Evolutionary conservation across 495 filamentous ascomycete species (phyloP), one percentile per base, ranked within the genome.

Genomic region (Amorphotheca resinae): DNA sequence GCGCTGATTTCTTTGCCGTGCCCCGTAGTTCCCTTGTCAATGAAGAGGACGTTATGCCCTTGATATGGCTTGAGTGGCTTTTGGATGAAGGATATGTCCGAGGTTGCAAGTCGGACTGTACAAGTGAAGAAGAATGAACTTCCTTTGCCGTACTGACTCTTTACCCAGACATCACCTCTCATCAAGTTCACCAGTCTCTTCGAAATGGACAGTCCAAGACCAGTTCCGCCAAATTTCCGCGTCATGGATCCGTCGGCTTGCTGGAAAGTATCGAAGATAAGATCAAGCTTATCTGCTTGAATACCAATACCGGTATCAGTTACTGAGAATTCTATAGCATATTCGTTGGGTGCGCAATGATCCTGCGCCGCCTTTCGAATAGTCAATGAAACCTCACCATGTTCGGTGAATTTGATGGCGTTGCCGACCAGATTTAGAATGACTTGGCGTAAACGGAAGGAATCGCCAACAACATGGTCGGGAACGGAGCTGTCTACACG

Each of bases 251-350:
- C 91, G 64, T 99, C 91, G 8, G 91, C 91, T 65, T 99, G 91
- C 56, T 95, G 93, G 78, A 99, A 99, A 11, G 91, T 99, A 62
- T 96, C 91, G 59, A 99, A 99, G 60, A 99, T 99, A 45, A 96
- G 65, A 59, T 95, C 87, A 20, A 96, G 76, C 65, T 99, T 99
- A 58, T 96, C 91, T 38, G 80, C 72, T 57, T 89, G 85, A 48
- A 99, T 96, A 52, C 91, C 91, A 56, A 99, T 99, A 40, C 91
- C 91, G 18, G 93, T 99, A 57, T 99, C 91, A 2, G 86, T 84
- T 28, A 99, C 91, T 14, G 88, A 83, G 63, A 99, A 96, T 59
- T 96, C 85, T 56, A 95, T 91, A 11, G 87, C 84, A 55, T 93
- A 95, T 57, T 95, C 84, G 49, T 81, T 77, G 18, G 71, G 67